Evolutionary conservation across 768 basidiomycete genomes (phyloP).

Genomic region (Auricularia sp.): DNA sequence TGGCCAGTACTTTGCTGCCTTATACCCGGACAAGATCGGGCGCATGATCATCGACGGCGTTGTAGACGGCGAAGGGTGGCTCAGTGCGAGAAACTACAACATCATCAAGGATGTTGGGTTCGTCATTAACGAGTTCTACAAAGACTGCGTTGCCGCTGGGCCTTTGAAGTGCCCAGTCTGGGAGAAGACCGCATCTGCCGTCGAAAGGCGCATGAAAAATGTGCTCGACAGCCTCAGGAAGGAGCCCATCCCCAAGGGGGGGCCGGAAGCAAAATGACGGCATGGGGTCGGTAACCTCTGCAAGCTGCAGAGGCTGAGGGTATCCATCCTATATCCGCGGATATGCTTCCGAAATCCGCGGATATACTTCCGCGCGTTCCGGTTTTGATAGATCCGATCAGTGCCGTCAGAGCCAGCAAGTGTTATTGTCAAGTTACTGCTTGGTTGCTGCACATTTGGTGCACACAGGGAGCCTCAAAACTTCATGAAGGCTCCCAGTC

Average conservation of each 20-base stretch:
- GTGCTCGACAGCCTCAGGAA: neutral
- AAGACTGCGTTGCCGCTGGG: neutral
- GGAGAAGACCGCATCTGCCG: neutral
- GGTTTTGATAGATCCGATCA: no score
- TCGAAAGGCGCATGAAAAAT: neutral
- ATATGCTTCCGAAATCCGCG: no score
- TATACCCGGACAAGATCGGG: slow-evolving; percentile 1
- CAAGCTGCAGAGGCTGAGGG: no score
- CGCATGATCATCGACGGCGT: slow-evolving; percentile 5
- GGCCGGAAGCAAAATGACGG: no score
- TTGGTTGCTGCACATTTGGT: no score
- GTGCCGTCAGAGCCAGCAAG: no score
- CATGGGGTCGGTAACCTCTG: no score
- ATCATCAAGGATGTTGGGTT: neutral
- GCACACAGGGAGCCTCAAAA: no score
- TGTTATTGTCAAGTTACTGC: no score
- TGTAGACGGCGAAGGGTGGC: slow-evolving; percentile 2
- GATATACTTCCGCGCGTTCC: no score
- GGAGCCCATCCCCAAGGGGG: neutral
- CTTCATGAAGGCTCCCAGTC: no score
- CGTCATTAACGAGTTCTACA: neutral
- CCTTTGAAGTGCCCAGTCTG: neutral
- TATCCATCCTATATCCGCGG: no score
- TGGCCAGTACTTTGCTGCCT: neutral
- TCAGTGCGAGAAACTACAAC: neutral